A percentile compares a stretch with the other conserved stretches of the same genome.
phyloP scores from a whole-genome alignment of 257 asterid genomes.

The Solanum infundibuliforme region DNA sequence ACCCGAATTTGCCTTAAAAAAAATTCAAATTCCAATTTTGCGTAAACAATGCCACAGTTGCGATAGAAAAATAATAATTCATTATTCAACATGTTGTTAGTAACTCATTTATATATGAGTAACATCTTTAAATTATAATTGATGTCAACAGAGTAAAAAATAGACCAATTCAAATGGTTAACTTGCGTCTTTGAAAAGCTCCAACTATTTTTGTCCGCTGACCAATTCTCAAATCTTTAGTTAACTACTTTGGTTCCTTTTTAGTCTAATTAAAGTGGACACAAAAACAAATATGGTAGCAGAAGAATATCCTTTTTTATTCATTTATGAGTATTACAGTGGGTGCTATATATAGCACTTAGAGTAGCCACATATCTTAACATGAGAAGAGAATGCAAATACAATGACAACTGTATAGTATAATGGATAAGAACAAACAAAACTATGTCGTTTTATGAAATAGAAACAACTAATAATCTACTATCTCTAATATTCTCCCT shows the following conservation, averaged over 20 bases:
- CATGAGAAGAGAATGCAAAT: background rate
- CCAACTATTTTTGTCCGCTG: background rate
- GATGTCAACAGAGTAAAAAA: background rate
- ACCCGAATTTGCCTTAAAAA: too few relatives aligned
- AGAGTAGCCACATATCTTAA: background rate
- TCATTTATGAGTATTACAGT: background rate
- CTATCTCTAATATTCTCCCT: background rate
- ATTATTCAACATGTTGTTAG: background rate
- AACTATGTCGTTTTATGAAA: background rate
- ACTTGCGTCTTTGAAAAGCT: background rate
- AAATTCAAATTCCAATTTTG: background rate
- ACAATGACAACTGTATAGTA: background rate
- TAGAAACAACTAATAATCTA: background rate
- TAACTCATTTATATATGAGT: background rate
- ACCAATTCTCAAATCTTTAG: background rate
- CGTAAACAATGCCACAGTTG: background rate
- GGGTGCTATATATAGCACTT: background rate
- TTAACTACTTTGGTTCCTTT: background rate
- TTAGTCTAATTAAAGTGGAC: background rate
- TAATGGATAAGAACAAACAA: background rate
- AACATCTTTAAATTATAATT: background rate
- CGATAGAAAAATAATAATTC: background rate
- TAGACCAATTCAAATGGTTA: background rate
- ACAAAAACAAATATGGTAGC: background rate
- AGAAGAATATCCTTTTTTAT: background rate